These are phyloP conservation scores for Gossypium laxum DNA, from an alignment of 441 rosid genomes.

Conservation along the genomic window DNA sequence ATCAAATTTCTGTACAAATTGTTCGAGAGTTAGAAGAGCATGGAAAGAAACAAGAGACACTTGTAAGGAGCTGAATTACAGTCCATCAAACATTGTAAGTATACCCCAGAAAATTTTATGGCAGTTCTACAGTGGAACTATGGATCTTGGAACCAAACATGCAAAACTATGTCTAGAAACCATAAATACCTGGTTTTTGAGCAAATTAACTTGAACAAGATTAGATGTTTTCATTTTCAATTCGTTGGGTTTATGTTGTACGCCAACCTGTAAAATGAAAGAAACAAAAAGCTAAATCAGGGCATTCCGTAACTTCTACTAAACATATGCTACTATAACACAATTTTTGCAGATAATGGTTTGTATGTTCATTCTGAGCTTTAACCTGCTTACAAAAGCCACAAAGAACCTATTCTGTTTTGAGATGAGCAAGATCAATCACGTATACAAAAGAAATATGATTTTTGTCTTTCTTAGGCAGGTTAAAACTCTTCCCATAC, in stretches of 20 bases:
- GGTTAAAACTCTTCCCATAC: background rate
- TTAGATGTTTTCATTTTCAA: conserved; percentile 66
- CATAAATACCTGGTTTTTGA: conserved; percentile 59
- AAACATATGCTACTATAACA: conserved; percentile 1
- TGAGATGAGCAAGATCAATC: background rate
- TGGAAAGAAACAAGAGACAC: background rate
- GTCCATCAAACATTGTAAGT: background rate
- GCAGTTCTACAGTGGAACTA: background rate
- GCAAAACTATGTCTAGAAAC: conserved; percentile 6
- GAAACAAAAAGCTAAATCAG: conserved; percentile 13
- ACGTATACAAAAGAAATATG: background rate
- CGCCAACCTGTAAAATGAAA: conserved; percentile 50
- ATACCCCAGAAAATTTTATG: background rate
- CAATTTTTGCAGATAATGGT: background rate
- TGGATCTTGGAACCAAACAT: conserved; percentile 3
- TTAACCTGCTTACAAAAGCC: background rate
- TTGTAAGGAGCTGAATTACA: background rate
- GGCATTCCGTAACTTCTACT: background rate
- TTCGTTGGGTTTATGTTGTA: conserved; percentile 63
- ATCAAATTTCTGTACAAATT: background rate
- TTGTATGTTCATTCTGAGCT: background rate
- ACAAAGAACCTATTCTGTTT: background rate
- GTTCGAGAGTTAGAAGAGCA: background rate
- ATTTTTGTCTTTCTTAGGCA: conserved; percentile 6
- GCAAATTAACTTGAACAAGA: conserved; percentile 62